Evolutionary conservation across 2,329 filamentous ascomycete species (phyloP), one percentile per base, ranked within the genome.

Genomic region (Emergomyces africanus): DNA sequence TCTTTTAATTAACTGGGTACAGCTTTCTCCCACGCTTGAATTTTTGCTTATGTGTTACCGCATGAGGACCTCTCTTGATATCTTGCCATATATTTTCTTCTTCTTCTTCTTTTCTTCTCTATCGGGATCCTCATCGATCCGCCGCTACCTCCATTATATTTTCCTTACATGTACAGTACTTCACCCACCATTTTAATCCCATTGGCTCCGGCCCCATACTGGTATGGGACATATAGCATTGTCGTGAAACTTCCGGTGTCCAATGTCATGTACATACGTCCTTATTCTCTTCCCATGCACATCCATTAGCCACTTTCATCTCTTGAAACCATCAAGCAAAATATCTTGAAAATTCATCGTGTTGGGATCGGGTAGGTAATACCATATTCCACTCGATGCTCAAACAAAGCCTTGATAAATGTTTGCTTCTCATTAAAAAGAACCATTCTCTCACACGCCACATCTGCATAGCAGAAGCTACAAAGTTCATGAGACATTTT

Each of bases 141-240:
- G 9, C 28, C 33, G 12, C 14, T 44, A n/a, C 28, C 54, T 25
- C 8, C 28, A 35, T 35, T 57, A 49, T 57, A 57, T 44, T 30
- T 49, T 57, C 55, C 6, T 37, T 20, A 39, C 25, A 44, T 57
- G 55, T 57, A 57, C n/a, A 57, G 30, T 49, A 57, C 25, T 39
- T 25, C 18, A 12, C 6, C 10, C 33, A 44, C 28, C 18, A 5
- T 55, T 33, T 35, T 49, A 30, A 39, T 50, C 14, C 1, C 44
- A 44, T 8, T 3, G 5, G 18, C 35, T n/a, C 30, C 20, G 3
- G 20, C 14, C 23, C 51, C 14, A 4, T 42, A 9, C 6, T 35
- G 8, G 20, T 39, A 10, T 42, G 37, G 35, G 51, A 42, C 10
- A 35, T 12, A 5, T 18, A 51, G n/a, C 28, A 35, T n/a, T 28